Evolutionary conservation across 495 filamentous ascomycete species (phyloP), one percentile per base, ranked within the genome.

Genomic region (Penicillium tannophilum): DNA sequence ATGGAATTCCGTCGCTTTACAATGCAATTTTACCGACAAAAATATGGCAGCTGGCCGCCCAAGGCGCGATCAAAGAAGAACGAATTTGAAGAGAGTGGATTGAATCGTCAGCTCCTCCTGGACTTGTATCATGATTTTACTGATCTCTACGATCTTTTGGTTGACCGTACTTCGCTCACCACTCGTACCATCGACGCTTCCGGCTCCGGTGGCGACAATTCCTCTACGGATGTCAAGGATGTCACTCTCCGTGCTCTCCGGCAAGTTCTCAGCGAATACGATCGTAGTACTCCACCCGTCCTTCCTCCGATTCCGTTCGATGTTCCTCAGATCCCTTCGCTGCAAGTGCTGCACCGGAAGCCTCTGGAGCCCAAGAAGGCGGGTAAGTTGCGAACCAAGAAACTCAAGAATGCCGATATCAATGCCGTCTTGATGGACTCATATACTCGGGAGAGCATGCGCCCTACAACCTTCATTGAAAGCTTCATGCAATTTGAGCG

Each of bases 21-120:
- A 16, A 77, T 96, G 50, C 76, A 79, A 50, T 90, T 91, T 73
- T 95, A 94, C 72, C 92, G 92, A 65, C 73, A 85, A 48, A 82
- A 85, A 51, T 95, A 96, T 67, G 95, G 95, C 41, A 87, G 88
- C 52, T 98, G 94, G 94, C 93, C 95, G 19, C 94, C 95, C 36
- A 94, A 93, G 69, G 92, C 91, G 0, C 84, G 80, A 51, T 92
- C 86, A 41, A 97, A 97, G 79, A 97, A 96, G 79, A 96, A 96
- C 65, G 82, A 87, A 11, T 94, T 96, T 47, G 88, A 89, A 17
- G 91, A 91, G 62, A 84, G 75, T 59, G 94, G 94, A 5, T 79
- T 98, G 41, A 98, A 97, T 68, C 84, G 94, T 5, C 75, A 90
- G 51, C 87, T 95, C 16, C 76, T 98, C 30, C 84, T 84, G 63